Conservation (phyloP, 208 protist genomes). For the Strigomonas galati region DNA sequence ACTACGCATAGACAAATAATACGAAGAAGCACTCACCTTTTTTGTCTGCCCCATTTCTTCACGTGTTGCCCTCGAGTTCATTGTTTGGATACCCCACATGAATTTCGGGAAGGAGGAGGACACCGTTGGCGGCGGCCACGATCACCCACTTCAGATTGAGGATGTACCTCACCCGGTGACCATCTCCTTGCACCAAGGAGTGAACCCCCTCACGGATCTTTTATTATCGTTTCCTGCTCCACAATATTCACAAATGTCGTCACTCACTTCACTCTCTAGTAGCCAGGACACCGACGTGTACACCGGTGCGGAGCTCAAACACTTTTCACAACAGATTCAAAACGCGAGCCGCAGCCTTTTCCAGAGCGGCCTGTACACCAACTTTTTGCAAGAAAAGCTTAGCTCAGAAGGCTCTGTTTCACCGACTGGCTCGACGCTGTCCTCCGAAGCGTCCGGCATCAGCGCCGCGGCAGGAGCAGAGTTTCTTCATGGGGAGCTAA, state of each 20-base stretch:
- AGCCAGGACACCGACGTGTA: background rate
- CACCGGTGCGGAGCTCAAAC: slow-evolving; percentile 15
- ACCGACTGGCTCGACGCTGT: background rate
- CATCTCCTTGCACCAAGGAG: slow-evolving; percentile 22
- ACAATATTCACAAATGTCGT: background rate
- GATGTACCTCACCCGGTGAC: slow-evolving; percentile 11
- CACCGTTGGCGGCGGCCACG: background rate
- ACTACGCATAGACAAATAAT: too few relatives aligned
- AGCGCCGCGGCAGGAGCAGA: background rate
- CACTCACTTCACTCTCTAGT: slow-evolving; percentile 13
- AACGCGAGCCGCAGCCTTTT: slow-evolving; percentile 31
- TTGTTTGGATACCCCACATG: too few relatives aligned
- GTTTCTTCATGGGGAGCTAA: background rate
- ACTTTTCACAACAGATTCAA: slow-evolving; percentile 28
- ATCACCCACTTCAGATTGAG: background rate
- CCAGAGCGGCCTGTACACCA: slow-evolving; percentile 21
- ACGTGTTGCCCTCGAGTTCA: too few relatives aligned
- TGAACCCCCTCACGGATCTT: slow-evolving; percentile 44
- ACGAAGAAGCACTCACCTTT: too few relatives aligned
- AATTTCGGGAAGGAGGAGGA: background rate
- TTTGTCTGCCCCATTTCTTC: too few relatives aligned
- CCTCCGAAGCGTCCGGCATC: background rate
- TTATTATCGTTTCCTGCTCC: slow-evolving; percentile 51
- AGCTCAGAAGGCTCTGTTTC: slow-evolving; percentile 19
- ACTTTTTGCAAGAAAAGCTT: slow-evolving; percentile 47